Percentiles rank a stretch among this genome's conserved stretches.
Conservation (phyloP, 768 basidiomycete genomes). For the Saitozyma sp. region DNA sequence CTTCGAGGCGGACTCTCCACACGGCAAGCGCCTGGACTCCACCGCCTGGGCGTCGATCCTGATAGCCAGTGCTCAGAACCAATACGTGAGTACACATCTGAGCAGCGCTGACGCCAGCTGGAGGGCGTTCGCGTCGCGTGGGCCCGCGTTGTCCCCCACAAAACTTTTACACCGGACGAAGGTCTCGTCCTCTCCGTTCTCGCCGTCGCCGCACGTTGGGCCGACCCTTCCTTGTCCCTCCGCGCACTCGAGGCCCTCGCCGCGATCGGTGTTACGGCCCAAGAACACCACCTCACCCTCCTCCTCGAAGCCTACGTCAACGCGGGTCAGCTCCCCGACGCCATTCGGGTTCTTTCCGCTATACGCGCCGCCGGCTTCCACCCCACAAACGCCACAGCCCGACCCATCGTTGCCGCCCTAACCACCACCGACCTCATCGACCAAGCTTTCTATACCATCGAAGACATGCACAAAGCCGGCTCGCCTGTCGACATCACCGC, state of each 20-base stretch:
- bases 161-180: constrained; percentile 62
- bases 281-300: constrained; percentile 75
- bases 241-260: constrained; percentile 66
- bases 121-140: constrained; percentile 69
- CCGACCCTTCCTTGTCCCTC: constrained; percentile 68
- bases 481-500: constrained; percentile 61
- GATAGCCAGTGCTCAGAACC: constrained; percentile 62
- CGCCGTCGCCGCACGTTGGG: constrained; percentile 70
- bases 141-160: too few species aligned
- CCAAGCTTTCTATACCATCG: constrained; percentile 64
- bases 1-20: constrained; percentile 61
- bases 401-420: constrained; percentile 61
- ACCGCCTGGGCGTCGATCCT: constrained; percentile 70
- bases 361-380: constrained; percentile 62
- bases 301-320: constrained; percentile 72
- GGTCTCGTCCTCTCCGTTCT: constrained; percentile 70
- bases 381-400: constrained; percentile 60
- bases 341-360: constrained; percentile 61
- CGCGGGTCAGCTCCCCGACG: constrained; percentile 63
- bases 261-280: constrained; percentile 56
- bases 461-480: constrained; percentile 62
- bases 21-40: constrained; percentile 58
- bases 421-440: constrained; percentile 62
- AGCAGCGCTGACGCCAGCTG: constrained; percentile 54
- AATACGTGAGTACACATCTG: constrained; percentile 62